Evolutionary conservation across 331 rosid genomes (phyloP).

Genomic region (Rosa hybrid): DNA sequence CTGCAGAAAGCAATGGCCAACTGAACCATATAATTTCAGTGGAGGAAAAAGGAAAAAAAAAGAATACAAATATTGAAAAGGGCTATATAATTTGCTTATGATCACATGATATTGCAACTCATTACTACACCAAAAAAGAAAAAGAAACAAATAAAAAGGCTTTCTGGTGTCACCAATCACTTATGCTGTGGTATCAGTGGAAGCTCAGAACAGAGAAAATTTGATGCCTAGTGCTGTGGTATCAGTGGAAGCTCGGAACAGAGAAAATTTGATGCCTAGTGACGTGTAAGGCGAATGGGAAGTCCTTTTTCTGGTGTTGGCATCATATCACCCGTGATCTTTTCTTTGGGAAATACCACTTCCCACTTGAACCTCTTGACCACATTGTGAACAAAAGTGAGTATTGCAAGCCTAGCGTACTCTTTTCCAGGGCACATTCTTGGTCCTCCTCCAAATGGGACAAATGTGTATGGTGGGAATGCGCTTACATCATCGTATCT

Average conservation of each 20-base stretch:
- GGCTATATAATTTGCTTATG: not conserved
- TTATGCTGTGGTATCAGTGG: not conserved
- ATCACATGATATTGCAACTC: slow-evolving; percentile 8
- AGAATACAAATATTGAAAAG: not conserved
- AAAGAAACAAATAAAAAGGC: too few relatives aligned
- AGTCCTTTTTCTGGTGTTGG: slow-evolving; percentile 43
- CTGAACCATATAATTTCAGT: not conserved
- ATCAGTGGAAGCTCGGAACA: not conserved
- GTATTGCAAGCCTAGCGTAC: slow-evolving; percentile 36
- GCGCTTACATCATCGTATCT: slow-evolving; percentile 22
- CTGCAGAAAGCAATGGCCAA: not conserved
- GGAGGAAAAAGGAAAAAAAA: too few relatives aligned
- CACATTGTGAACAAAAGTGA: slow-evolving; percentile 40
- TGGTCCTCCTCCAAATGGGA: slow-evolving; percentile 51
- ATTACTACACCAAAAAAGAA: not conserved
- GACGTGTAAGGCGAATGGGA: slow-evolving; percentile 30
- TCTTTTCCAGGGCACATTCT: slow-evolving; percentile 49
- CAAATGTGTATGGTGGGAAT: slow-evolving; percentile 40
- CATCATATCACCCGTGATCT: slow-evolving; percentile 42
- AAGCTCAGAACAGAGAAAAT: not conserved
- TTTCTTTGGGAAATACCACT: slow-evolving; percentile 21
- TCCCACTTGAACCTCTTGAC: slow-evolving; percentile 41
- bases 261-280: slow-evolving; percentile 8
- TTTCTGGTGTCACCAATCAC: not conserved
- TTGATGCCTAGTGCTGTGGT: too few relatives aligned